Base-by-base conservation (phyloP, 345 rosid genomes). In the Lagerstroemia speciosa region DNA sequence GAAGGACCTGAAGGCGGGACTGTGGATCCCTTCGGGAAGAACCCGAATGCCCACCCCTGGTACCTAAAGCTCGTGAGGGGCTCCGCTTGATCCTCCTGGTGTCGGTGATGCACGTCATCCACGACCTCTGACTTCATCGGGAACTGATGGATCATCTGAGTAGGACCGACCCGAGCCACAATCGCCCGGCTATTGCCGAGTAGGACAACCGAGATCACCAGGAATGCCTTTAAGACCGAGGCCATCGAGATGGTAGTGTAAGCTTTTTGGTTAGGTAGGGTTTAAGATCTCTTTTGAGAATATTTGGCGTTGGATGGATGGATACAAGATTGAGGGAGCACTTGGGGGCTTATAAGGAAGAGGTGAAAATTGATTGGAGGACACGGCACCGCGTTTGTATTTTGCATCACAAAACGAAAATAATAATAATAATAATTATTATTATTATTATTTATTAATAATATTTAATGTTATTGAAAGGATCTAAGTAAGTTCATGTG, bases 1-100 rank as follows among this genome's bases (percentile, higher is more conserved):
- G 71, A 67, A 0, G 75, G 71, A 2, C 52, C 71, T 5, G 71
- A 60, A 27, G 75, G 75, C 0, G 70, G 60, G 16, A 66, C 71
- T 16, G 5, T 19, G 19, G 75, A 32, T 31, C 67, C 67, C 17
- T 60, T 67, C 19, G 75, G 71, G 3, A 67, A 57, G 60, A 48
- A 72, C 64, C 37, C 69, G 36, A 30, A 66, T 14, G 58, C 20
- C 8, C 32, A 15, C 34, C 66, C 70, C 5, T 26, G 43, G 55
- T 40, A 67, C 37, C 22, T 41, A 41, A 72, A 72, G 41, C 67
- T 46, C 22, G 65, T 72, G 64, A 10, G 32, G 27, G 67, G 40
- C 3, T 63, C 20, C 45, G 9, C 29, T 19, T 33, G 45, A 2
- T 36, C n/a, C 8, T 36, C n/a, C 8, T 64, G 45, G 10, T 37